These are phyloP conservation scores for Amylostereum chailletii DNA, from an alignment of 1,284 basidiomycete species.

Conservation along the genomic window DNA sequence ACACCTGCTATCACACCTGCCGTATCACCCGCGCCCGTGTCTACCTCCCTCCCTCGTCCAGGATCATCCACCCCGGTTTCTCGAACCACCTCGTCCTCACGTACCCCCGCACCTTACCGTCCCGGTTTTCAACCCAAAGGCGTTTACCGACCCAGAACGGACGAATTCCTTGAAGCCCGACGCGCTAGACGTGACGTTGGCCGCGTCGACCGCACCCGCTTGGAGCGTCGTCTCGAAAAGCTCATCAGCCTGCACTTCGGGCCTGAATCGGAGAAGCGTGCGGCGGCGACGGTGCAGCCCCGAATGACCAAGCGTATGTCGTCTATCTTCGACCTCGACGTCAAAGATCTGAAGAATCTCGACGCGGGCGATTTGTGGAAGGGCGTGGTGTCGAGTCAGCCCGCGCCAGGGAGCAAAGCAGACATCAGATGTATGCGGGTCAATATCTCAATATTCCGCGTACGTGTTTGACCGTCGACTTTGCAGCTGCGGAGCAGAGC, in stretches of 20 bases:
- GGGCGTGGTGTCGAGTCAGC: conserved; percentile 38
- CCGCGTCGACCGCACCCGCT: conserved; percentile 69
- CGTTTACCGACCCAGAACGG: conserved; percentile 62
- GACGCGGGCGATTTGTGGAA: conserved; percentile 58
- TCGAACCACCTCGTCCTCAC: conserved; percentile 14
- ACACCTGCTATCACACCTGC: conserved; percentile 18
- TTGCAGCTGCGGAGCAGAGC: conserved; percentile 73
- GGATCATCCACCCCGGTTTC: conserved; percentile 14
- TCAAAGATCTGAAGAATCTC: conserved; percentile 42
- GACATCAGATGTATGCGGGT: conserved; percentile 48
- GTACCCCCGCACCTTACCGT: conserved; percentile 52
- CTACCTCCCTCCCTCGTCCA: conserved; percentile 16
- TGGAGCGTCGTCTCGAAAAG: conserved; percentile 80
- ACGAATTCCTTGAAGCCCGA: conserved; percentile 64
- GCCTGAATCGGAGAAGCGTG: conserved; percentile 14
- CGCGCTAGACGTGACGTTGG: conserved; percentile 46
- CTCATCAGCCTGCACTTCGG: conserved; percentile 74
- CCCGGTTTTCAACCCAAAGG: conserved; percentile 80
- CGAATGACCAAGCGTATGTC: conserved; percentile 38
- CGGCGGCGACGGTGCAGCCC: conserved; percentile 13
- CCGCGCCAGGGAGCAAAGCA: conserved; percentile 32
- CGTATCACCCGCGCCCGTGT: conserved; percentile 15
- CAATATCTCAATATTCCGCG: not conserved
- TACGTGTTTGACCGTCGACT: conserved; percentile 7
- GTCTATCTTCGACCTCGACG: conserved; percentile 59